Evolutionary conservation across 108 stramenopile species (phyloP).

Genomic region (Fistulifera pelliculosa): DNA sequence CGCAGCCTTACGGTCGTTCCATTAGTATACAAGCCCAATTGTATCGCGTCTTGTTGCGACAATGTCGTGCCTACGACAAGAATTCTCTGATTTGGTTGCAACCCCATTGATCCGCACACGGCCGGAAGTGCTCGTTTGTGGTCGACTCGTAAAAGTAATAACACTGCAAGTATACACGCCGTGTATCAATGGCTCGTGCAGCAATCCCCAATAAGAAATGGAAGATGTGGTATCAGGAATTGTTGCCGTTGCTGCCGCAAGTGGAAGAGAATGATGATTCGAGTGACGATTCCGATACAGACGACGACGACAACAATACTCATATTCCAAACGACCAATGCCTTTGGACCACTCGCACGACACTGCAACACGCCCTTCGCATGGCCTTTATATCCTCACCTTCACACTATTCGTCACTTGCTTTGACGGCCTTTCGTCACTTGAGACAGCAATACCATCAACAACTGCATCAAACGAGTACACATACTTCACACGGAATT

Average conservation of each 20-base stretch:
- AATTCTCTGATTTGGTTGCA: neutral
- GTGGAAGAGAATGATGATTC: too few species aligned
- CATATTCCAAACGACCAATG: too few species aligned
- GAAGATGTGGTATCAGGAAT: too few species aligned
- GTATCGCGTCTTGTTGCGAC: neutral
- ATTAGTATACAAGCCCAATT: neutral
- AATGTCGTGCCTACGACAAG: neutral
- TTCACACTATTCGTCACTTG: neutral
- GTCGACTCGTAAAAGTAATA: too few species aligned
- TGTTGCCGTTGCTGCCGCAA: too few species aligned
- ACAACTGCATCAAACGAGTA: slow-evolving; percentile 16
- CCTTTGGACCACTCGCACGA: slow-evolving; percentile 17
- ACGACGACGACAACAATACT: too few species aligned
- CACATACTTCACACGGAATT: slow-evolving; percentile 8
- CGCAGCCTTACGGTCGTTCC: too few species aligned
- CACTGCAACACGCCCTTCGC: slow-evolving; percentile 18
- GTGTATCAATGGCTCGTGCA: too few species aligned
- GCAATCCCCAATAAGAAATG: too few species aligned
- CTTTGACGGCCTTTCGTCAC: slow-evolving; percentile 3
- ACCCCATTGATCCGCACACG: neutral
- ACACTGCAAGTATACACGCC: too few species aligned
- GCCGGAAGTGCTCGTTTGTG: slow-evolving; percentile 1
- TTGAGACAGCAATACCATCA: slow-evolving; percentile 20
- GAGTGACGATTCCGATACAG: too few species aligned
- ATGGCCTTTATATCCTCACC: slow-evolving; percentile 8